Base-by-base conservation (phyloP, 73 alveolate species). In the Paramecium biaurelia region DNA sequence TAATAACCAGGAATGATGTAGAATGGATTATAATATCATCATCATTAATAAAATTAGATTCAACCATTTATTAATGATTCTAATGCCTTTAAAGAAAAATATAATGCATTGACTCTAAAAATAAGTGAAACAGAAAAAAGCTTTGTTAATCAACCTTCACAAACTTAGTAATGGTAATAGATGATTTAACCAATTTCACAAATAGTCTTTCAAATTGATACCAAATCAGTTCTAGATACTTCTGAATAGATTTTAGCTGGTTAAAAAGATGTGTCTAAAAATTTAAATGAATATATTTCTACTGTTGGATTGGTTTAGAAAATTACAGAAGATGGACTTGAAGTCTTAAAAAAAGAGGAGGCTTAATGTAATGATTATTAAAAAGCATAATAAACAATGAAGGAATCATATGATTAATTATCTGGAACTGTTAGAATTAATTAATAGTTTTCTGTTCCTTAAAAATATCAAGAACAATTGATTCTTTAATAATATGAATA, bases 331-430 rank as follows among this genome's bases (percentile, higher is more conserved):
- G 84, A 67, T 67, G 84, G 84, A 15, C n/a, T 67, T 1, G 84
- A 67, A 67, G 84, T 32, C 10, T 26, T 67, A 30, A 67, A 67
- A 67, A 67, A 67, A 67, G 84, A 67, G 26, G 84, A 67, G n/a
- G 84, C 84, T 14, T 26, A 30, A 32, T 32, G 45, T 8, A 30
- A 26, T 67, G 84, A 67, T 30, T 32, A 14, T 30, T 24, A 67
- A 67, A 30, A 67, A 67, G 84, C 84, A 4, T 67, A 67, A 67
- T 7, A 67, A 67, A 67, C 84, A 2, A 67, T 67, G 45, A 67
- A 67, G 12, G 38, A 67, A 67, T 67, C 49, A 12, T 67, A 67
- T 67, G 84, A 67, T 67, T 15, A 67, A 67, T 30, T 67, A 14
- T 67, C 38, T 5, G 84, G 84, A 24, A 67, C 32, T 4, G 26